Evolutionary conservation across 2,329 filamentous ascomycete species (phyloP).

Genomic region (Aspergillus awamori): DNA sequence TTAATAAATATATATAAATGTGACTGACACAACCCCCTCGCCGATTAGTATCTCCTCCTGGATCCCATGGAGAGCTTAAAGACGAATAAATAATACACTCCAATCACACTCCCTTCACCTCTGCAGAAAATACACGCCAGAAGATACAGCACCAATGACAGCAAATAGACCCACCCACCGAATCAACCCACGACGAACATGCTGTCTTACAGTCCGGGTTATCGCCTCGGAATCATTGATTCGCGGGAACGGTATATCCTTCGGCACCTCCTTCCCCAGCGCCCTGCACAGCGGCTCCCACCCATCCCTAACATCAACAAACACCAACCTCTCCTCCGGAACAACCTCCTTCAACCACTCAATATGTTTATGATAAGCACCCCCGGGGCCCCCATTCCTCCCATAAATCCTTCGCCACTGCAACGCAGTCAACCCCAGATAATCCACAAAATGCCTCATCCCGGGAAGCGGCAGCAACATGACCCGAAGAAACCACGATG

Average conservation of each 20-base stretch:
- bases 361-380: conserved; percentile 27
- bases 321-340: conserved; percentile 37
- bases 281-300: conserved; percentile 53
- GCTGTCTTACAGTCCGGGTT: conserved; percentile 19
- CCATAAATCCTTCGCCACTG: conserved; percentile 29
- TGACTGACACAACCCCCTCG: too few relatives aligned
- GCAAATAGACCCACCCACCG: conserved; percentile 32
- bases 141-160: conserved; percentile 17
- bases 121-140: not conserved
- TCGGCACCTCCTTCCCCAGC: conserved; percentile 42
- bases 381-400: conserved; percentile 8
- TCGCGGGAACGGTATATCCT: conserved; percentile 41
- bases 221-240: conserved; percentile 38
- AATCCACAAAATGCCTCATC: conserved; percentile 28
- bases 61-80: too few relatives aligned
- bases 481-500: conserved; percentile 22
- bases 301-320: conserved; percentile 46
- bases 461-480: conserved; percentile 30
- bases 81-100: too few relatives aligned
- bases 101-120: not conserved
- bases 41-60: too few relatives aligned
- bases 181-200: conserved; percentile 32
- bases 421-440: conserved; percentile 16
- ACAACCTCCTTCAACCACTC: conserved; percentile 30
- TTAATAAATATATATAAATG: too few relatives aligned